Conservation (phyloP, 2,329 filamentous ascomycete species). For the Colletotrichum melonis region DNA sequence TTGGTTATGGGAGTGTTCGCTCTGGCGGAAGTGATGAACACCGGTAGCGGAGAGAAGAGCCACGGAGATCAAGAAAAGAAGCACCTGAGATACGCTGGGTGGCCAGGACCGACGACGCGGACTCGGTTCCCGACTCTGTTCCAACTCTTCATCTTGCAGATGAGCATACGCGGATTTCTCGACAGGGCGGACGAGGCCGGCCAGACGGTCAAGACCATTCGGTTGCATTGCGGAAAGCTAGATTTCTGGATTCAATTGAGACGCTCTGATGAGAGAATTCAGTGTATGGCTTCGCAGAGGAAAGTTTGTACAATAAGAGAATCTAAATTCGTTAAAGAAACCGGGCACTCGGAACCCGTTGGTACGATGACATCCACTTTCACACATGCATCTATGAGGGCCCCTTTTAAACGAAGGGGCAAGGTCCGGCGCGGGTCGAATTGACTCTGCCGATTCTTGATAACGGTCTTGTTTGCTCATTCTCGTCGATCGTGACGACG, state of each 20-base stretch:
- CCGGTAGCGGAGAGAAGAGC: neutral
- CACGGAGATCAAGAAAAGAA: neutral
- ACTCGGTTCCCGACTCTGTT: neutral
- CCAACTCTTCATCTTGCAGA: neutral
- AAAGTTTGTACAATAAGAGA: neutral
- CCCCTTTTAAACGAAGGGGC: neutral
- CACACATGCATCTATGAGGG: neutral
- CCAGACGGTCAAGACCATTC: neutral
- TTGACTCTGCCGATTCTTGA: neutral
- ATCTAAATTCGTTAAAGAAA: neutral
- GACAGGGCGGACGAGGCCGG: neutral
- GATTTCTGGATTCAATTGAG: neutral
- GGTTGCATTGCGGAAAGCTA: neutral
- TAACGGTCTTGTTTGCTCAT: neutral
- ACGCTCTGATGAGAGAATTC: neutral
- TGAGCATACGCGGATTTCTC: neutral
- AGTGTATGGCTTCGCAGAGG: neutral
- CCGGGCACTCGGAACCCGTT: neutral
- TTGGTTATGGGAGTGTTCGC: neutral
- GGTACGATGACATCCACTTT: neutral
- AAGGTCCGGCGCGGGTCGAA: neutral
- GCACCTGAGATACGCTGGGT: neutral
- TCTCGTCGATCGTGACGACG: neutral
- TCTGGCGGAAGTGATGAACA: neutral
- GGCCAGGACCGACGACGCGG: neutral